Evolutionary conservation across 345 rosid genomes (phyloP).

Genomic region (Gossypium stocksii): DNA sequence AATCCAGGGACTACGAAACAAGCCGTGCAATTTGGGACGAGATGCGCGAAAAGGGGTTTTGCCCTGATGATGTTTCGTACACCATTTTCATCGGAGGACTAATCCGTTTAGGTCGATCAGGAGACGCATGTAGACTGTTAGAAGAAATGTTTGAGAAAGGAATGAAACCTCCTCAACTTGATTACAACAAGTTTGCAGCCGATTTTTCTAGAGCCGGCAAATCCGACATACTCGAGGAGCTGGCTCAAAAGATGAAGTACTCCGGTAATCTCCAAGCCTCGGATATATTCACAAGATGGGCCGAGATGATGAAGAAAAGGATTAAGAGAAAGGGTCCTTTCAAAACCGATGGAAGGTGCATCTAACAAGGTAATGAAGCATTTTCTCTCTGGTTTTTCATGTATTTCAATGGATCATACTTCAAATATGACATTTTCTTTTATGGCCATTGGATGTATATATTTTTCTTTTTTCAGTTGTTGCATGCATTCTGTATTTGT

Average conservation of each 20-base stretch:
- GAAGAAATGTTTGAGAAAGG: constrained; percentile 90
- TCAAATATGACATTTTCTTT: not conserved
- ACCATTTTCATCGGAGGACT: constrained; percentile 75
- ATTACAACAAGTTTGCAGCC: constrained; percentile 72
- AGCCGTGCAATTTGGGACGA: constrained; percentile 73
- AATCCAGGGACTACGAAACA: constrained; percentile 53
- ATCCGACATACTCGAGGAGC: constrained; percentile 61
- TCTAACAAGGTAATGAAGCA: constrained; percentile 5
- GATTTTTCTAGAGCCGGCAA: constrained; percentile 73
- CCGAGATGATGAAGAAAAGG: constrained; percentile 54
- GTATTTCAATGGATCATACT: not conserved
- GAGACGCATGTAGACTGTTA: constrained; percentile 67
- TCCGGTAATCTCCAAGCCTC: constrained; percentile 68
- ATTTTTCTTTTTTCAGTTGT: not conserved
- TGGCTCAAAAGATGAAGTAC: constrained; percentile 69
- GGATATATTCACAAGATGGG: constrained; percentile 60
- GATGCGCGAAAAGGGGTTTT: constrained; percentile 60
- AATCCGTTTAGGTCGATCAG: constrained; percentile 62
- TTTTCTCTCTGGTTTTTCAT: not conserved
- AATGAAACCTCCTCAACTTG: constrained; percentile 84
- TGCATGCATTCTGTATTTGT: not conserved
- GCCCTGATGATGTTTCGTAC: constrained; percentile 86
- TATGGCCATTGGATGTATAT: not conserved
- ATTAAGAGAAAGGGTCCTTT: constrained; percentile 34
- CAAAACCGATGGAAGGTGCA: constrained; percentile 14